Conservation (phyloP, 169 alveolate genomes). For the Toxoplasma gondii region DNA sequence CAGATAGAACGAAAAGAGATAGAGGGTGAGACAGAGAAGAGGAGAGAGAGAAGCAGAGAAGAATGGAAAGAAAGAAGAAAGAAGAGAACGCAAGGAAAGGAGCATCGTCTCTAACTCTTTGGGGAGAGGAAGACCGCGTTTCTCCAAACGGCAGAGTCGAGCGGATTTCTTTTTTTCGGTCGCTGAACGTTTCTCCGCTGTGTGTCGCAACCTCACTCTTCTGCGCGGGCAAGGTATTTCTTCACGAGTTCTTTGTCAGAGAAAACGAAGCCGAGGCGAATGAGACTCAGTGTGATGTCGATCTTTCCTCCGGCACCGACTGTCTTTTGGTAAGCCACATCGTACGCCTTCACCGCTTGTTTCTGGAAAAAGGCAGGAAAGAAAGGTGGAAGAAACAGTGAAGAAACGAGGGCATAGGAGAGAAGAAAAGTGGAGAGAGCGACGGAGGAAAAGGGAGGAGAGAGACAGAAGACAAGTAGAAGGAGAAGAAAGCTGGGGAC, state of each 20-base stretch:
- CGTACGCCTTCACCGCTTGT: slow-evolving; percentile 81
- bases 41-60: too few species aligned
- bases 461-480: neutral
- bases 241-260: slow-evolving; percentile 17
- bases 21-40: neutral
- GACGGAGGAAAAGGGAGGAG: neutral
- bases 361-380: slow-evolving; percentile 62
- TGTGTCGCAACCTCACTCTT: slow-evolving; percentile 26
- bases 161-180: neutral
- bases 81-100: too few species aligned
- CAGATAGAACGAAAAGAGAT: too few species aligned
- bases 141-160: too few species aligned
- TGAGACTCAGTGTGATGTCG: slow-evolving; percentile 79
- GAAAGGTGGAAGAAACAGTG: neutral
- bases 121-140: too few species aligned
- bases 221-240: slow-evolving; percentile 42
- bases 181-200: neutral
- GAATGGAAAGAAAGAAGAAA: too few species aligned
- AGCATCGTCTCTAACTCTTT: too few species aligned
- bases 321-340: slow-evolving; percentile 79
- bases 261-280: slow-evolving; percentile 71
- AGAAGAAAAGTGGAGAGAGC: neutral
- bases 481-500: neutral
- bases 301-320: slow-evolving; percentile 83
- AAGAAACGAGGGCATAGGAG: neutral